phyloP scores from a whole-genome alignment of 2,329 filamentous ascomycete species.

The Aureobasidium leucospermi region DNA sequence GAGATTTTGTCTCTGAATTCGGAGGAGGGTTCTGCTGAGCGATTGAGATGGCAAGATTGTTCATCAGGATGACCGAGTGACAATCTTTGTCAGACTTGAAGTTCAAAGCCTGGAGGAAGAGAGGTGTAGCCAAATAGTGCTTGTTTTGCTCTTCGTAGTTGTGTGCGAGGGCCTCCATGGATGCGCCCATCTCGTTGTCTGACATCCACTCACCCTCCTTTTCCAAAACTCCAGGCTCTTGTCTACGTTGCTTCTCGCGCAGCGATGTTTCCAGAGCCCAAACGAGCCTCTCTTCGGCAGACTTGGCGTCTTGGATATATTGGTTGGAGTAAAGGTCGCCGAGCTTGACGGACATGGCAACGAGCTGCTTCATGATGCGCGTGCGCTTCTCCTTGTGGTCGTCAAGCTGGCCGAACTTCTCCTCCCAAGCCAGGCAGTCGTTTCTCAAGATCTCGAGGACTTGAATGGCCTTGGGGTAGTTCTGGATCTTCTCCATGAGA shows the following conservation, averaged over 20 bases:
- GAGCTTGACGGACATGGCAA: constrained; percentile 74
- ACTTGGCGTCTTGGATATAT: constrained; percentile 64
- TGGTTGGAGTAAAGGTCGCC: constrained; percentile 74
- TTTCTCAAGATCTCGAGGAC: constrained; percentile 68
- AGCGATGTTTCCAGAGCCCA: constrained; percentile 77
- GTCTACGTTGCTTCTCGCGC: constrained; percentile 63
- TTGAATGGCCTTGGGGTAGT: constrained; percentile 62
- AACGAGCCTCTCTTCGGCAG: constrained; percentile 66
- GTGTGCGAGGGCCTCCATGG: constrained; percentile 57
- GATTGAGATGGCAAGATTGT: constrained; percentile 68
- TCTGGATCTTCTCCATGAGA: constrained; percentile 70
- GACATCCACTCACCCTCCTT: constrained; percentile 66
- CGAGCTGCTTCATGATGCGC: constrained; percentile 62
- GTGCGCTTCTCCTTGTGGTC: constrained; percentile 42
- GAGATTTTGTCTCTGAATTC: constrained; percentile 14
- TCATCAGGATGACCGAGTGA: constrained; percentile 79
- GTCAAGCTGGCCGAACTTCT: constrained; percentile 36
- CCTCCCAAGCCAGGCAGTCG: constrained; percentile 54
- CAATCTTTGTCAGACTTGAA: constrained; percentile 59
- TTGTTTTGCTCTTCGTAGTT: constrained; percentile 68
- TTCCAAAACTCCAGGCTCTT: constrained; percentile 52
- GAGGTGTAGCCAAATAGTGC: constrained; percentile 73
- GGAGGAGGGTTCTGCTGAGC: constrained; percentile 54
- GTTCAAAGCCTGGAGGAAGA: constrained; percentile 78
- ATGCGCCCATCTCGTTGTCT: constrained; percentile 62